Evolutionary conservation across 352 stramenopile species (phyloP).

Genomic region (Saprolegnia parasitica): DNA sequence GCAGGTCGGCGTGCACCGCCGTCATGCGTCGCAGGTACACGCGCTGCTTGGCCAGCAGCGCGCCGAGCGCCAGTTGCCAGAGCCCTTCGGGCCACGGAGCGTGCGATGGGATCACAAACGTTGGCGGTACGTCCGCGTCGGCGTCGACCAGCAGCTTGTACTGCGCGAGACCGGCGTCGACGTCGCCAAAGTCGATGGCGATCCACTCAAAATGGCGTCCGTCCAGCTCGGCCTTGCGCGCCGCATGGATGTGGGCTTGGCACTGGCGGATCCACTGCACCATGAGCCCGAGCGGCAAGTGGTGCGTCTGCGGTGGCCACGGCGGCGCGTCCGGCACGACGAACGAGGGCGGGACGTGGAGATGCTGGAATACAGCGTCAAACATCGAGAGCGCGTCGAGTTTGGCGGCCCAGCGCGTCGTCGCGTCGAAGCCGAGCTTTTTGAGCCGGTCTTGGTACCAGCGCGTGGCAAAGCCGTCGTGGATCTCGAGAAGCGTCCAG

Average conservation of each 20-base stretch:
- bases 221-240: not conserved
- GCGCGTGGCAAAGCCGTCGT: not conserved
- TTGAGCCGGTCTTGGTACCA: not conserved
- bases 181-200: not conserved
- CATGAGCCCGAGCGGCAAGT: not conserved
- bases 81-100: not conserved
- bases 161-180: not conserved
- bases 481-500: not conserved
- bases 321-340: not conserved
- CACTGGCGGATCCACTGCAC: not conserved
- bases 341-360: slow-evolving; percentile 14
- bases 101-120: not conserved
- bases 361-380: not conserved
- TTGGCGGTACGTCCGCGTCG: not conserved
- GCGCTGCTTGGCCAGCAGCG: not conserved
- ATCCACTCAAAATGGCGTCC: not conserved
- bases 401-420: not conserved
- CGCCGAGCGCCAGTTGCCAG: not conserved
- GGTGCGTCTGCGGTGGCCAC: not conserved
- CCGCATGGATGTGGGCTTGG: not conserved
- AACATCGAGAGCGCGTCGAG: not conserved
- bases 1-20: not conserved
- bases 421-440: not conserved
- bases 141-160: not conserved
- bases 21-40: not conserved